These are phyloP conservation scores for Lyophyllum decastes DNA, from an alignment of 768 basidiomycete genomes.

Conservation along the genomic window DNA sequence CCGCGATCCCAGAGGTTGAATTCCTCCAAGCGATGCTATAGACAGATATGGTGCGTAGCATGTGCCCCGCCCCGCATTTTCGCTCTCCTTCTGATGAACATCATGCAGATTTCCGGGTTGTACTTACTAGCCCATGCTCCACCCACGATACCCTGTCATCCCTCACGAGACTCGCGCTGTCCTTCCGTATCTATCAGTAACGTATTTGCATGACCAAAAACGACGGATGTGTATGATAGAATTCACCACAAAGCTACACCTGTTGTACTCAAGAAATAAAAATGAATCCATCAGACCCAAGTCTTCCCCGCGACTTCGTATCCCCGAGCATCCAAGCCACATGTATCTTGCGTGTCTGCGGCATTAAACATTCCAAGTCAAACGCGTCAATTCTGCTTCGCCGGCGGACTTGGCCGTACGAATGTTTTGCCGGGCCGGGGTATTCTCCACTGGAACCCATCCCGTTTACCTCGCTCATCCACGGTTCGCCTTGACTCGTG, in stretches of 20 bases:
- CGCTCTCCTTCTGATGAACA: neutral
- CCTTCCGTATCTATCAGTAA: conserved; percentile 10
- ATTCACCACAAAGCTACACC: neutral
- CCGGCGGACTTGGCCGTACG: neutral
- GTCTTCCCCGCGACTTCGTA: neutral
- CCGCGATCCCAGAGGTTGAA: conserved; percentile 36
- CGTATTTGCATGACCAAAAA: neutral
- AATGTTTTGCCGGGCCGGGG: neutral
- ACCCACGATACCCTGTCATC: conserved; percentile 1
- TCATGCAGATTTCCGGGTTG: neutral
- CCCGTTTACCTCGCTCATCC: neutral
- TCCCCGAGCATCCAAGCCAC: neutral
- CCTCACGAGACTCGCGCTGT: neutral
- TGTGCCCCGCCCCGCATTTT: neutral
- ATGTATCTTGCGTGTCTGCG: neutral
- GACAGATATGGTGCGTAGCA: conserved; percentile 2
- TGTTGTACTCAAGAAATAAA: neutral
- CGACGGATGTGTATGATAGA: neutral
- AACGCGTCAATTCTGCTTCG: neutral
- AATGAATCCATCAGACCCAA: conserved; percentile 10
- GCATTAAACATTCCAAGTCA: neutral
- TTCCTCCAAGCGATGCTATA: conserved; percentile 46
- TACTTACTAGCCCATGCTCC: neutral
- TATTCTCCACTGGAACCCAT: neutral
- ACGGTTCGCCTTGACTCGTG: neutral